Evolutionary conservation across 192 early-diverging fungal genomes (phyloP), one percentile per base, ranked within the genome.

Genomic region (Podila minutissima): DNA sequence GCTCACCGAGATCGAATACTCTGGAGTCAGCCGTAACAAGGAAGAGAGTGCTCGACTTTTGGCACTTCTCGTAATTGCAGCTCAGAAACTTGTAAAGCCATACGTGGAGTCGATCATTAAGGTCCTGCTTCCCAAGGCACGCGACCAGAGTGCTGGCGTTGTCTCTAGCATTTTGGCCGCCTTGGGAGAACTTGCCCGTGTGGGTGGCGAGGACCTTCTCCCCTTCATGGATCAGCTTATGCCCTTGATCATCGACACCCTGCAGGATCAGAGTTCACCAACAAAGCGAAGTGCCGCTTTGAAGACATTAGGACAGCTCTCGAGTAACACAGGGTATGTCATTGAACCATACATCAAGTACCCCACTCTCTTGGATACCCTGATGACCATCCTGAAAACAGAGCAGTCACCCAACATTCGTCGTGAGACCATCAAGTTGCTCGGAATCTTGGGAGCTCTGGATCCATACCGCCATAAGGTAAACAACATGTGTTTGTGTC

Each of bases 381-480:
- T 98, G 49, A 91, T 95, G 38, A 86, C 71, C 5, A 93, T 98
- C 59, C 83, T 99, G 35, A 95, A 96, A 72, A 91, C 93, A 0
- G 97, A 98, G 79, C 89, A 91, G 61, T 86, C 87, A 8, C 69
- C 86, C 15, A 82, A 66, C n/a, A 93, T 98, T 46, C 88, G 96
- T 37, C 79, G 88, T 24, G 95, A 97, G 78, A 94, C 93, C 3
- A 90, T 97, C 33, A 96, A 97, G 62, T 86, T 96, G 19, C 90
- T 99, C 65, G 97, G 97, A 63, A 96, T 96, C 26, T 86, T 99
- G 4, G 97, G 97, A 29, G 97, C 97, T 19, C 83, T 99, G 15
- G 97, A 99, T 88, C 97, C 97, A 24, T 96, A 97, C 83, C 87
- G 86, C 1, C 88, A 90, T 62, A 90, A 88, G 81, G 86, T 87